Conservation (phyloP, 805 yeast genomes). For the Suhomyces kilbournensis region DNA sequence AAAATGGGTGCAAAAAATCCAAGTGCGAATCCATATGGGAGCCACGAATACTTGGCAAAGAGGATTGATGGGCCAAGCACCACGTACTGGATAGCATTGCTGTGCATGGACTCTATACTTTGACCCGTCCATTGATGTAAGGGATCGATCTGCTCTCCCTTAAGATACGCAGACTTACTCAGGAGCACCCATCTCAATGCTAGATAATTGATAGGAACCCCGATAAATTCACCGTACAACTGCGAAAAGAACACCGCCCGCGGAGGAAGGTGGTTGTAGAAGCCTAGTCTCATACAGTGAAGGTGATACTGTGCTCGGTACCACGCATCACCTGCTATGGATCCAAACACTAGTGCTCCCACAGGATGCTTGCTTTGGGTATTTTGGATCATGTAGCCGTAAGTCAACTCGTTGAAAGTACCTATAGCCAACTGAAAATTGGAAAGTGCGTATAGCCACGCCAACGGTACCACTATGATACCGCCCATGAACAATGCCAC, state of each 20-base stretch:
- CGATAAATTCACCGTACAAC: conserved; percentile 49
- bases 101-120: conserved; percentile 36
- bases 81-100: conserved; percentile 53
- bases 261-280: conserved; percentile 54
- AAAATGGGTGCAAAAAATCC: conserved; percentile 40
- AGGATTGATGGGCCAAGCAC: conserved; percentile 46
- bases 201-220: conserved; percentile 50
- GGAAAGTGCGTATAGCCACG: conserved; percentile 49
- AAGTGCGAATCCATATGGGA: conserved; percentile 44
- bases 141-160: conserved; percentile 38
- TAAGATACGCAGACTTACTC: conserved; percentile 36
- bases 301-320: conserved; percentile 42
- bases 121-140: conserved; percentile 55
- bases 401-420: conserved; percentile 48
- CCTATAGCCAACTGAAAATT: conserved; percentile 54
- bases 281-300: conserved; percentile 45
- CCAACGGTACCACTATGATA: conserved; percentile 46
- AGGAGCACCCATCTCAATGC: conserved; percentile 47
- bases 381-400: conserved; percentile 44
- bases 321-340: conserved; percentile 51
- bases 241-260: conserved; percentile 49
- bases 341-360: conserved; percentile 48
- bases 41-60: conserved; percentile 39
- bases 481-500: conserved; percentile 45
- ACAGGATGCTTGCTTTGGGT: conserved; percentile 39